These are phyloP conservation scores for Boletus hoseneyae DNA, from an alignment of 1,284 basidiomycete species.

Conservation along the genomic window DNA sequence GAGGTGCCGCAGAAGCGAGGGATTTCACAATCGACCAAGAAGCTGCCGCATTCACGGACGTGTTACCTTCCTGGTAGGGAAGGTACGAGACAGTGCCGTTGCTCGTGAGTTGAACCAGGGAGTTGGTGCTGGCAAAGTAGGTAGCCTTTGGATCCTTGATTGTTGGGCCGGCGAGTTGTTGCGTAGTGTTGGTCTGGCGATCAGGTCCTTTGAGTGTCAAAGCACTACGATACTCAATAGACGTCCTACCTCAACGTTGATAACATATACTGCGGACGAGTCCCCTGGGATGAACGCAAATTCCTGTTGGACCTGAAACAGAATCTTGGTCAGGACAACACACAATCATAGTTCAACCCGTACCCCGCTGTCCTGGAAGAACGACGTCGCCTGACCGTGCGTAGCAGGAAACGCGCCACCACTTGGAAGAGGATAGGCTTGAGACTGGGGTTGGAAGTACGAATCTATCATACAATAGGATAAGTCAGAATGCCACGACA, in stretches of 20 bases:
- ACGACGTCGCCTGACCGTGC: conserved; percentile 72
- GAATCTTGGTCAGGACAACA: background rate
- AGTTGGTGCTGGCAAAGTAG: conserved; percentile 69
- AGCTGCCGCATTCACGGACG: conserved; percentile 43
- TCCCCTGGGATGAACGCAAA: conserved; percentile 86
- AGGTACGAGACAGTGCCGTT: conserved; percentile 68
- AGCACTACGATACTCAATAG: background rate
- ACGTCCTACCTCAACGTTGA: conserved; percentile 62
- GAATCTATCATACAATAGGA: conserved; percentile 46
- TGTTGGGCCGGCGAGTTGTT: conserved; percentile 64
- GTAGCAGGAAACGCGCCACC: conserved; percentile 67
- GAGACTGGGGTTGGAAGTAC: conserved; percentile 75
- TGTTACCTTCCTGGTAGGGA: conserved; percentile 51
- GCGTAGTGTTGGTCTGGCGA: conserved; percentile 69
- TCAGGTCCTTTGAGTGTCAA: conserved; percentile 7
- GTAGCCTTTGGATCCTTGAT: conserved; percentile 63
- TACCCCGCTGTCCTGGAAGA: conserved; percentile 62
- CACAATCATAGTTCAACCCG: conserved; percentile 20
- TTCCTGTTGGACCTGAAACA: conserved; percentile 65
- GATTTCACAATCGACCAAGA: conserved; percentile 46
- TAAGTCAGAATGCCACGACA: background rate
- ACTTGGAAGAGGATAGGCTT: conserved; percentile 51
- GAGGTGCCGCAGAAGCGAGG: conserved; percentile 35
- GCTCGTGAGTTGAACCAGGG: conserved; percentile 75
- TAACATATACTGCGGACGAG: conserved; percentile 72